Evolutionary conservation across 2,329 filamentous ascomycete species (phyloP), one percentile per base, ranked within the genome.

Genomic region (Epichloe baconii): DNA sequence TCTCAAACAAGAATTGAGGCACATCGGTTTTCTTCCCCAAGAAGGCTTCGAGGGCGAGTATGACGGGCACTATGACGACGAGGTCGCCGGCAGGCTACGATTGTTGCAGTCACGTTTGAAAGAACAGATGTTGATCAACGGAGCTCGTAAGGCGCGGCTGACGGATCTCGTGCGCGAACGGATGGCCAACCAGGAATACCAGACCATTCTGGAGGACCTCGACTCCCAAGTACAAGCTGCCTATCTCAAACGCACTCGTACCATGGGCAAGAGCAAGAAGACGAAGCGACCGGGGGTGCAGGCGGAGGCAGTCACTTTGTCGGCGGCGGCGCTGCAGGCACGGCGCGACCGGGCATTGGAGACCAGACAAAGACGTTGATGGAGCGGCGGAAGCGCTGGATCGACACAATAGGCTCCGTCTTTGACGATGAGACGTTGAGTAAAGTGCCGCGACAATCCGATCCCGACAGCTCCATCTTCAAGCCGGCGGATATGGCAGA

Each of bases 141-240:
- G 90, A 40, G 88, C 91, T 5, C 85, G 89, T 55, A 97, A 97
- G 68, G 77, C 88, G 6, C 81, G 90, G 2, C 75, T 98, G 11
- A 82, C 88, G 1, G 90, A 96, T 38, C 77, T 96, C 31, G 88
- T 93, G 7, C 86, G 89, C 59, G 90, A 95, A 65, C 83, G 88
- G 57, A 91, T 98, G 80, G 93, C 93, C 0, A 84, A 93, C 69
- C 93, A 98, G 64, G 93, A 98, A 66, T 98, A 95, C 72, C 86
- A 85, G 66, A 96, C 89, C 51, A 98, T 98, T 59, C 84, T 94
- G 48, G 93, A 98, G 64, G 93, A 98, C 65, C 82, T 98, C 21
- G 93, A 98, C 72, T 82, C 83, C 42, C 93, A 97, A 65, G 89
- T 97, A 42, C 90, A 97, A 63, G 85, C 88, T 48, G 91, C 93